Evolutionary conservation across 495 filamentous ascomycete genomes (phyloP), one percentile per base, ranked within the genome.

Genomic region (Aspergillus ellipticus): DNA sequence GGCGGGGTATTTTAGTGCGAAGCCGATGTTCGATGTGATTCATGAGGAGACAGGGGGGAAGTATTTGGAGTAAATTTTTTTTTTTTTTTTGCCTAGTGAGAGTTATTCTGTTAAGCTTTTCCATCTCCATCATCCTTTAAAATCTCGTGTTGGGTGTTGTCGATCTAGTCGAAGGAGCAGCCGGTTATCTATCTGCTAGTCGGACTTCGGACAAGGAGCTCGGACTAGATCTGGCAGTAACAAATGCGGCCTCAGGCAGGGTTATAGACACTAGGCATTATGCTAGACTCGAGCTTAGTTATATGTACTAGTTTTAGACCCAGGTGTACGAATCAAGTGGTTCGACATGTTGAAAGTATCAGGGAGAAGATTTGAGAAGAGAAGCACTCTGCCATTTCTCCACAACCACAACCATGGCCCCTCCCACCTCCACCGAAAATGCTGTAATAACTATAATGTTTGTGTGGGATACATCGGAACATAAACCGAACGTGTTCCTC

Each of bases 11-110:
- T 90, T 91, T 56, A 84, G 79, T 61, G 87, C 85, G 16, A 83
- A 83, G 70, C 85, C 88, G n/a, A 52, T 85, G 59, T 91, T 90
- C 72, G 87, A 91, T 72, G 66, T 89, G 39, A 84, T 89, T 55
- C 82, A 85, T 37, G 77, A 78, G 55, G 85, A 89, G 70, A 84
- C 81, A 35, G 71, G 73, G 53, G 81, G 79, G n/a, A 75, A 76
- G 8, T 85, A 85, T 66, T 61, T 85, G 61, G 59, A 78, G 33
- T 84, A 55, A 20, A 24, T 17, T n/a, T n/a, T n/a, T n/a, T n/a
- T n/a, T n/a, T n/a, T n/a, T n/a, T n/a, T n/a, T n/a, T n/a, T n/a
- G n/a, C 31, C 31, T 13, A 33, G 13, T 13, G 13, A 10, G 31
- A 8, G 31, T 33, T 13, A 13, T 33, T 13, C 9, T 10, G 9